phyloP scores from a whole-genome alignment of 306 rosid genomes.

The Vicia faba region DNA sequence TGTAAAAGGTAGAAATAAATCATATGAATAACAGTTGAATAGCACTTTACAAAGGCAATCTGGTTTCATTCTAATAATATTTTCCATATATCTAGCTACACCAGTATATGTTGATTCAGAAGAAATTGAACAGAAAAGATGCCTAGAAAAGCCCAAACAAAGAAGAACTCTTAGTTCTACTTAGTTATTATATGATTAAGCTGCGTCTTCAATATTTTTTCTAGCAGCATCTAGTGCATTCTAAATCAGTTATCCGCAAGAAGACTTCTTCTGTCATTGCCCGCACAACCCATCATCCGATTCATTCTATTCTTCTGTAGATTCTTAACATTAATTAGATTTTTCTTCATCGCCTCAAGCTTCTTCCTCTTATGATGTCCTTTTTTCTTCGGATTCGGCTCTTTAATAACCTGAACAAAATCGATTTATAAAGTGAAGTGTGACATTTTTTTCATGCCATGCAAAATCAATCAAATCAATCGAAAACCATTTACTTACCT shows the following conservation, averaged over 20 bases:
- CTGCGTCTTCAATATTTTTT: conserved; percentile 8
- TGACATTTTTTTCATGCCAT: background rate
- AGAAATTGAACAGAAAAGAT: background rate
- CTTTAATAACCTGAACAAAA: conserved; percentile 43
- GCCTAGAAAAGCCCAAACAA: background rate
- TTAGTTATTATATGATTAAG: background rate
- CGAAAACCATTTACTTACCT: conserved; percentile 26
- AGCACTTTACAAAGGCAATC: conserved; percentile 7
- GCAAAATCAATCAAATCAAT: background rate
- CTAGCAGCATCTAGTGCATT: background rate
- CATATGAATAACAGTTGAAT: background rate
- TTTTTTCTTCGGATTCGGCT: conserved; percentile 43
- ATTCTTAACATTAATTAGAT: conserved; percentile 46
- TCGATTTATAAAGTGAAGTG: background rate
- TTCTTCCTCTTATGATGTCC: conserved; percentile 34
- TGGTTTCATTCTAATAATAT: background rate
- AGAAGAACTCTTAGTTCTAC: background rate
- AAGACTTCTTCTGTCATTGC: conserved; percentile 43
- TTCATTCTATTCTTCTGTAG: conserved; percentile 34
- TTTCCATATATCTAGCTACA: background rate
- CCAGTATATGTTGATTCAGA: background rate
- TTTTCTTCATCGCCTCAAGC: conserved; percentile 52
- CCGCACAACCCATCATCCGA: conserved; percentile 36
- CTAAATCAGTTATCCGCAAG: conserved; percentile 11
- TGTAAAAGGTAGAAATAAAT: background rate